A percentile compares a stretch with the other conserved stretches of the same genome.
Evolutionary conservation across 73 alveolate genomes (phyloP).

Genomic region (Symbiodinium natans): DNA sequence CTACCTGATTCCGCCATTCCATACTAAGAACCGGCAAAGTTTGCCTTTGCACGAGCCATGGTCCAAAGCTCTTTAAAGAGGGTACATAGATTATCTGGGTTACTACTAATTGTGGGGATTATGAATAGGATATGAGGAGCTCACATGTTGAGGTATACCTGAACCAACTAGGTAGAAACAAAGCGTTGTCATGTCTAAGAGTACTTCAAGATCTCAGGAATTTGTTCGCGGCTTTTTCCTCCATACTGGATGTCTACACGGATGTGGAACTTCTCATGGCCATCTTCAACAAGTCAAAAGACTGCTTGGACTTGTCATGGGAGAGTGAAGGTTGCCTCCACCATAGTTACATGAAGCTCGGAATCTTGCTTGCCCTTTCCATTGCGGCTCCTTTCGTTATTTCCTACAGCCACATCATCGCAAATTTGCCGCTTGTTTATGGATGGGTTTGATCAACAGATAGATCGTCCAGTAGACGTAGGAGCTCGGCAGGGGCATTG

Average conservation of each 20-base stretch:
- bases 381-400: slow-evolving; percentile 18
- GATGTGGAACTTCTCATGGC: slow-evolving; percentile 12
- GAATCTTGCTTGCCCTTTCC: not conserved
- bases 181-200: too few species aligned
- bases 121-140: too few species aligned
- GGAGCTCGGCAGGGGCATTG: not conserved
- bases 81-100: too few species aligned
- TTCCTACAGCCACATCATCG: slow-evolving; percentile 20
- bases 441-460: not conserved
- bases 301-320: not conserved
- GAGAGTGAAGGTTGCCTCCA: not conserved
- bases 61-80: too few species aligned
- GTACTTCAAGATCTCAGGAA: too few species aligned
- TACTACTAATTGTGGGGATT: too few species aligned
- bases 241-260: not conserved
- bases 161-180: too few species aligned
- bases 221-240: not conserved
- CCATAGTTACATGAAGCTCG: slow-evolving; percentile 14
- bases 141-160: too few species aligned
- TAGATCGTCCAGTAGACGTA: not conserved
- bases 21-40: too few species aligned
- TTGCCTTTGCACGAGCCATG: too few species aligned
- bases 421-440: not conserved
- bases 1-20: too few species aligned
- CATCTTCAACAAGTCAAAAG: not conserved